Percentiles rank a stretch among this genome's conserved stretches.
These are phyloP conservation scores for Phoenix roebelenii DNA, from an alignment of 176 grass and related monocot genomes.

Conservation along the genomic window DNA sequence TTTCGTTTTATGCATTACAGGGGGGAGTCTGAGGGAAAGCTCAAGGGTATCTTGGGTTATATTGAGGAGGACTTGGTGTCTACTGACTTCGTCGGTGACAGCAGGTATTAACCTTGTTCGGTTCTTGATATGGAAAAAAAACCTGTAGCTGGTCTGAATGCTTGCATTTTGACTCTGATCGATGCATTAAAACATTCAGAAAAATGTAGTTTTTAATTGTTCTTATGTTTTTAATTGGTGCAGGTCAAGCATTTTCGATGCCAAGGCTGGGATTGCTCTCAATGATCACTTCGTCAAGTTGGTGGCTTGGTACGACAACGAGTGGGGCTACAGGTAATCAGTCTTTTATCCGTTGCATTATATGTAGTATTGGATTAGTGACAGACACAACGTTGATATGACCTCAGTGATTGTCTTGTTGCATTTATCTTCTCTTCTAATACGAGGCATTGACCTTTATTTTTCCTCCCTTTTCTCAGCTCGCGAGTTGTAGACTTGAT, in stretches of 20 bases:
- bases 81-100: constrained; percentile 7
- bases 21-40: constrained; percentile 14
- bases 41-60: constrained; percentile 17
- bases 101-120: constrained; percentile 1
- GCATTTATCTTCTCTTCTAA: too few relatives aligned
- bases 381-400: too few relatives aligned
- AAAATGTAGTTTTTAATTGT: background rate
- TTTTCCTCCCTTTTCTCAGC: too few relatives aligned
- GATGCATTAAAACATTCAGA: background rate
- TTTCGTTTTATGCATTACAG: background rate
- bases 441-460: too few relatives aligned
- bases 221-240: background rate
- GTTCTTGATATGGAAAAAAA: too few relatives aligned
- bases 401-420: too few relatives aligned
- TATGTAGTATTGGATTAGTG: too few relatives aligned
- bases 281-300: constrained; percentile 7
- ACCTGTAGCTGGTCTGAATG: too few relatives aligned
- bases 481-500: too few relatives aligned
- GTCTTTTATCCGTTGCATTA: too few relatives aligned
- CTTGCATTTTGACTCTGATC: too few relatives aligned
- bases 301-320: constrained; percentile 7
- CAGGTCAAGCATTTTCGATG: constrained; percentile 15
- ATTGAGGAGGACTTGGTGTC: constrained; percentile 14
- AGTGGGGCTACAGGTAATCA: constrained; percentile 9
- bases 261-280: constrained; percentile 12